A percentile compares a stretch with the other conserved stretches of the same genome.
These are phyloP conservation scores for Talaromyces rugulosus DNA, from an alignment of 2,329 filamentous ascomycete species.

Conservation along the genomic window DNA sequence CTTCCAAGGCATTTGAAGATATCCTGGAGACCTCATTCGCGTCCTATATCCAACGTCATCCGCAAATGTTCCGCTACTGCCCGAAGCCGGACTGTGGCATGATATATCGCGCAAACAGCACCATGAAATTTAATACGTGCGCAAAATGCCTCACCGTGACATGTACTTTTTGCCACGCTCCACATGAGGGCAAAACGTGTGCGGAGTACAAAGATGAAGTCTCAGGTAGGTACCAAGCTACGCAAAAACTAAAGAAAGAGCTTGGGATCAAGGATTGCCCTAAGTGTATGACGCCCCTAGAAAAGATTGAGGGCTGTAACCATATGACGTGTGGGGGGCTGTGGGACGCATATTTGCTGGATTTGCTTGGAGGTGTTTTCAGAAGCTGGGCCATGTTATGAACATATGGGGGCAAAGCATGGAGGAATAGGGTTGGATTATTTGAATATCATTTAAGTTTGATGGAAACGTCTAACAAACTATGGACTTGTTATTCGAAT, in stretches of 20 bases:
- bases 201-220: constrained; percentile 21
- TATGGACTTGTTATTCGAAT: no score
- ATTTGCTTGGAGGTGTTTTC: constrained; percentile 17
- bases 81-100: constrained; percentile 42
- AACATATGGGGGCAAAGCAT: constrained; percentile 17
- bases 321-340: constrained; percentile 17
- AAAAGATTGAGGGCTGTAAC: constrained; percentile 20
- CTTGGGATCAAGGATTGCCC: constrained; percentile 22
- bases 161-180: constrained; percentile 21
- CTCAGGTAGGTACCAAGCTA: constrained; percentile 16
- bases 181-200: constrained; percentile 19
- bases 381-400: constrained; percentile 17
- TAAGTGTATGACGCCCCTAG: constrained; percentile 20
- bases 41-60: constrained; percentile 30
- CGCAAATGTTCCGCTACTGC: constrained; percentile 35
- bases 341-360: constrained; percentile 22
- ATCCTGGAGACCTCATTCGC: constrained; percentile 36
- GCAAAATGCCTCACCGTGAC: constrained; percentile 26
- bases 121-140: constrained; percentile 14
- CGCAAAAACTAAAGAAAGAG: constrained; percentile 14
- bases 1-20: constrained; percentile 31
- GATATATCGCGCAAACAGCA: constrained; percentile 34
- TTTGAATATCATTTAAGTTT: background rate
- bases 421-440: background rate
- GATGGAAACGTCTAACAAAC: no score